Base-by-base conservation (phyloP, 441 rosid genomes). In the Mallotus japonicus region DNA sequence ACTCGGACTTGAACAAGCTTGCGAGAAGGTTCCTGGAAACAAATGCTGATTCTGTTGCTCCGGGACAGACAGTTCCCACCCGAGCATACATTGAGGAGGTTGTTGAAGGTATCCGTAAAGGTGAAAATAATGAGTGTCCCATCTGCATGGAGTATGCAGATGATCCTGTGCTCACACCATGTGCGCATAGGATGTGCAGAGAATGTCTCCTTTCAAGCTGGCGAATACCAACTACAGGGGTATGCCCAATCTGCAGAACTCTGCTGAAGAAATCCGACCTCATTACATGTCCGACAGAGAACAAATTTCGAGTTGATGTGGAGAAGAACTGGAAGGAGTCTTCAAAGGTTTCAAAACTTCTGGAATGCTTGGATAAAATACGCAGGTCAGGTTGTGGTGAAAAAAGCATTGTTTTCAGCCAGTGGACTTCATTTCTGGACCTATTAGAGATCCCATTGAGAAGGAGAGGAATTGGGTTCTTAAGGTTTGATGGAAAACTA, bases 391-490 rank as follows among this genome's bases (percentile, higher is more conserved):
- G 86, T 67, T 79, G 70, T 24, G 86, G 89, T 0, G 85, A 86
- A 75, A 91, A 89, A 81, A 83, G 90, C 82, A 85, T 89, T n/a
- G 83, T 91, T 22, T 91, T 91, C 67, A 88, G 94, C 77, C 93
- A 89, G 73, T 85, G 94, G 94, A 87, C 90, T 67, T 87, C 91
- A 9, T 89, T 89, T 79, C 37, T 89, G 63, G 90, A 89, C 75
- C 91, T 88, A 57, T 65, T 89, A 10, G 90, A 87, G 80, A 87
- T 91, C 73, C 87, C 89, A 22, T 65, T 91, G 76, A 76, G 65
- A 75, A 82, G 69, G 69, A 85, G 72, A 69, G 83, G 85, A 60
- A 54, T 85, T 0, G 85, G 83, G 80, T 87, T 84, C 77, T 80
- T 87, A 40, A 81, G 92, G 76, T 91, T 78, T 0, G 93, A 91